Base-by-base conservation (phyloP, 1,284 basidiomycete genomes). In the Lentinula novae-zelandiae region DNA sequence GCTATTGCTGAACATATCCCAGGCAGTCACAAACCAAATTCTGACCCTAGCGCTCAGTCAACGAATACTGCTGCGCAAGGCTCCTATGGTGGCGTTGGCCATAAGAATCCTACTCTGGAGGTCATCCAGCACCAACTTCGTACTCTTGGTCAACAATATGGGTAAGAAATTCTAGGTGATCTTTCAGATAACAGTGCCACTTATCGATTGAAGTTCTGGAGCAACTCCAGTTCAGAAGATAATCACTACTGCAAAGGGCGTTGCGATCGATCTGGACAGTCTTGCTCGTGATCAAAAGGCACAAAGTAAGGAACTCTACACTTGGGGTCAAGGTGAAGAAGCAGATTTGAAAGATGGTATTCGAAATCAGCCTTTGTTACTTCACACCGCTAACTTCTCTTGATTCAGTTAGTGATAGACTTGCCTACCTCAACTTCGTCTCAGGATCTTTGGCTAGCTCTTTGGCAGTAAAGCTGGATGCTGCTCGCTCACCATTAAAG, bases 241-340 rank as follows among this genome's bases (percentile, higher is more conserved):
- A 62, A 86, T 93, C 64, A 93, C 91, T 0, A 75, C 82, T 7
- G 81, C 84, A 71, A 93, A 92, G 71, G 87, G 90, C 5, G 76
- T 92, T 20, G 82, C 85, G 22, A 79, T 93, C 65, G 89, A 90
- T 70, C 81, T 83, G 67, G 87, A 92, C 65, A 80, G 76, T 60
- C 72, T 87, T 40, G 76, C 84, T 5, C 81, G 86, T 64, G 85
- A 91, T 68, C 69, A 79, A 6, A 87, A 91, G 69, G 75, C 82
- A 0, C 83, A 87, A 68, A 90, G 87, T 78, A 93, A 92, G 72
- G 90, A 92, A 65, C 73, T 92, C 39, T 93, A 90, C 66, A 82
- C 81, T 36, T 93, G 90, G 90, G 90, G 90, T 8, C 90, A 92
- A 70, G 67, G 69, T 0, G 86, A 92, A 66, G 72, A 74, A 2